Conservation (phyloP, 805 yeast species). For the Saccharomycopsis capsularis region DNA sequence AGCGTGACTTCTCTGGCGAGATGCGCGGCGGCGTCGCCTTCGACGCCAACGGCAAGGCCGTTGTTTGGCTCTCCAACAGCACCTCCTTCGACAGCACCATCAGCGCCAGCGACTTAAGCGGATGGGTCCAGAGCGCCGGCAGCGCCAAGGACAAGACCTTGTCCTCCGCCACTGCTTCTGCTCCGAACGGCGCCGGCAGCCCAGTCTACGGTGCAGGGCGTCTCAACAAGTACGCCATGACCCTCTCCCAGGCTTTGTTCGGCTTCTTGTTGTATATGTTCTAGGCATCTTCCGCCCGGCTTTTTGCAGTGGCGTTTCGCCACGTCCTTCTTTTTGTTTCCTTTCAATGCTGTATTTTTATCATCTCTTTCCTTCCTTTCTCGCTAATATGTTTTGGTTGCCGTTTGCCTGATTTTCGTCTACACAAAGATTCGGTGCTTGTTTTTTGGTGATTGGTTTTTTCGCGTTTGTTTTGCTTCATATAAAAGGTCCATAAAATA, state of each 20-base stretch:
- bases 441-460: too few species aligned
- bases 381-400: too few species aligned
- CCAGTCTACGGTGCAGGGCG: neutral
- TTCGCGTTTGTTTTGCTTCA: too few species aligned
- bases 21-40: constrained; percentile 72
- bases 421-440: too few species aligned
- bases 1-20: constrained; percentile 42
- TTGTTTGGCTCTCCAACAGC: constrained; percentile 52
- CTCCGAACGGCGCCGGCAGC: neutral
- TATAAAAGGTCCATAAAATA: too few species aligned
- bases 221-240: neutral
- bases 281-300: too few species aligned
- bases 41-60: constrained; percentile 51
- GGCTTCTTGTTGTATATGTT: neutral
- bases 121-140: constrained; percentile 37
- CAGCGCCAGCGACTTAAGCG: constrained; percentile 35
- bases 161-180: constrained; percentile 6
- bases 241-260: neutral
- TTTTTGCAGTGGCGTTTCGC: too few species aligned
- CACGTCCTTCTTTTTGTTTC: too few species aligned
- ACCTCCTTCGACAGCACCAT: constrained; percentile 44
- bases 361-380: too few species aligned
- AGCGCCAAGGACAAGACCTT: constrained; percentile 26
- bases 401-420: too few species aligned
- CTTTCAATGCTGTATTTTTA: too few species aligned